A percentile compares a stretch with the other conserved stretches of the same genome.
phyloP scores from a whole-genome alignment of 176 grass and related monocot species.

The Echinochloa phyllopogon region DNA sequence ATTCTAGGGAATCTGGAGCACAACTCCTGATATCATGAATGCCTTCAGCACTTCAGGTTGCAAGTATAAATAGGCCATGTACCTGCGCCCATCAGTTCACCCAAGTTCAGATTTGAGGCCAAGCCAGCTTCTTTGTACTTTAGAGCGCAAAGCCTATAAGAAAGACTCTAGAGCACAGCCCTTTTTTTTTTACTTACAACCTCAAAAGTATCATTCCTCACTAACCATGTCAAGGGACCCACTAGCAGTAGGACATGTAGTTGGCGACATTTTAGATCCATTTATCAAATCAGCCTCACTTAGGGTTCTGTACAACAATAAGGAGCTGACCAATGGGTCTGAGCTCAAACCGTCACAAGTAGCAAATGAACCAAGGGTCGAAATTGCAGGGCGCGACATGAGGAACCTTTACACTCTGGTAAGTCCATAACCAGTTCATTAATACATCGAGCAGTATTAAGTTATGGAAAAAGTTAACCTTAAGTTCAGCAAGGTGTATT shows the following conservation, averaged over 20 bases:
- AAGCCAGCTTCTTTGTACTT: slow-evolving; percentile 34
- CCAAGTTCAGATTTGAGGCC: slow-evolving; percentile 45
- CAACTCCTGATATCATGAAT: slow-evolving; percentile 46
- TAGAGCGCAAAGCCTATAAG: slow-evolving; percentile 18
- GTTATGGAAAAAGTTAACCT: background rate
- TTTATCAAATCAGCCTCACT: slow-evolving; percentile 81
- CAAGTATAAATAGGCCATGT: slow-evolving; percentile 75
- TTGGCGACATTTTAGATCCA: slow-evolving; percentile 89
- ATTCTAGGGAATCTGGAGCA: slow-evolving; percentile 64
- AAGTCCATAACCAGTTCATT: slow-evolving; percentile 45
- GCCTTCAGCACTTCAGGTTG: slow-evolving; percentile 52
- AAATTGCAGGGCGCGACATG: slow-evolving; percentile 59
- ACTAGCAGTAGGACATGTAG: slow-evolving; percentile 83
- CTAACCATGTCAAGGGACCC: slow-evolving; percentile 88
- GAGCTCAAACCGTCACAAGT: slow-evolving; percentile 94
- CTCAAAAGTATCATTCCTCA: slow-evolving; percentile 32
- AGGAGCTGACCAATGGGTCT: slow-evolving; percentile 81
- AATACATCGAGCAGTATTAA: slow-evolving; percentile 34
- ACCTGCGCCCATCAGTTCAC: slow-evolving; percentile 56
- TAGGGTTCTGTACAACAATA: slow-evolving; percentile 76
- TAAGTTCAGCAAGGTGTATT: slow-evolving; percentile 6
- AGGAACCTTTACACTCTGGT: slow-evolving; percentile 96
- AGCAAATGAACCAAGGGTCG: slow-evolving; percentile 64
- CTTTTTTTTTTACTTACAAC: slow-evolving; percentile 28
- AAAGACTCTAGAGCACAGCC: slow-evolving; percentile 34